phyloP scores from a whole-genome alignment of 2,329 filamentous ascomycete species.

The Aspergillus ochraceus region DNA sequence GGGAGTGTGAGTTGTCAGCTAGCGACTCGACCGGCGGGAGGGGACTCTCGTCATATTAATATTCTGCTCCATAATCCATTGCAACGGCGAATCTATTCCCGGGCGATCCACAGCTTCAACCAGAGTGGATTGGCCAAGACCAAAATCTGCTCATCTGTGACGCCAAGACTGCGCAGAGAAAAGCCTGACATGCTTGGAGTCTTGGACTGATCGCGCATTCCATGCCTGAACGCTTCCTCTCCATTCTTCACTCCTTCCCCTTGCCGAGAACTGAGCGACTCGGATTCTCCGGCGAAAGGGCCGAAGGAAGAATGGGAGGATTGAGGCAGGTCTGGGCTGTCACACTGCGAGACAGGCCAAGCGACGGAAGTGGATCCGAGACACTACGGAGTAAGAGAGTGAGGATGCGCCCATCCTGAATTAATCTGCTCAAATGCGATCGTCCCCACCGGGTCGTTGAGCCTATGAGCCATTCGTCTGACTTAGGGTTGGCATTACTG shows the following conservation, averaged over 20 bases:
- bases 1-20: background rate
- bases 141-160: conserved; percentile 13
- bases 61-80: background rate
- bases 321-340: background rate
- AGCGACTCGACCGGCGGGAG: background rate
- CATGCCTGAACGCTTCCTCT: background rate
- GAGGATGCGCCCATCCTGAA: background rate
- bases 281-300: background rate
- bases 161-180: background rate
- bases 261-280: background rate
- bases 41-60: background rate
- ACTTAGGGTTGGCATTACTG: background rate
- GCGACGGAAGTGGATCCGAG: background rate
- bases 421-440: conserved; percentile 9
- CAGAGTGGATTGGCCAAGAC: conserved; percentile 9
- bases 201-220: background rate
- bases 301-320: background rate
- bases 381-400: background rate
- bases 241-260: background rate
- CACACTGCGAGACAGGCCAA: background rate
- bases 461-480: conserved; percentile 2
- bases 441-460: background rate
- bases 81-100: background rate
- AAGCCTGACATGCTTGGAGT: background rate
- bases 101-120: background rate